Evolutionary conservation across 805 yeast species (phyloP).

Genomic region (Cyberlindnera euphorbiae): DNA sequence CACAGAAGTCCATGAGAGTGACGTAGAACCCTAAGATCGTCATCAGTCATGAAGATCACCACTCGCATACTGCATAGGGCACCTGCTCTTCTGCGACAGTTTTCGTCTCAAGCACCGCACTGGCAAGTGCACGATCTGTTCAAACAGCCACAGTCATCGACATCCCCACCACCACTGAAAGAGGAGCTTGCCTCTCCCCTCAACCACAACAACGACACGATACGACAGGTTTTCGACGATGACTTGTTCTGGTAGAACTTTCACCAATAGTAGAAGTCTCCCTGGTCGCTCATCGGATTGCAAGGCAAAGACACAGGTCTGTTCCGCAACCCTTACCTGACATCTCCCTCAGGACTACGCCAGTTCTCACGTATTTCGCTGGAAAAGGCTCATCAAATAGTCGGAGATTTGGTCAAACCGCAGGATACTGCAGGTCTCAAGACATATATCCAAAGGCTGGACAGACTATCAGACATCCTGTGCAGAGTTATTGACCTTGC

Average conservation of each 20-base stretch:
- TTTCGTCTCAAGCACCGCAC: no score
- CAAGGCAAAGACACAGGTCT: conserved; percentile 48
- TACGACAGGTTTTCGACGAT: conserved; percentile 57
- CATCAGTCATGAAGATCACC: no score
- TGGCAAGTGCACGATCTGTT: no score
- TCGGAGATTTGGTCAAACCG: conserved; percentile 48
- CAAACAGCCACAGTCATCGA: neutral
- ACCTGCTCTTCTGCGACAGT: no score
- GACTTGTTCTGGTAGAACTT: conserved; percentile 50
- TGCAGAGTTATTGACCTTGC: conserved; percentile 94
- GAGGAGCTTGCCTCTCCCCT: conserved; percentile 3
- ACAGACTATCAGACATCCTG: conserved; percentile 78
- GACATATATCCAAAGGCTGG: conserved; percentile 61
- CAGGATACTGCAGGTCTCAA: conserved; percentile 38
- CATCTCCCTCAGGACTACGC: conserved; percentile 63
- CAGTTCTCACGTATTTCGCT: conserved; percentile 65
- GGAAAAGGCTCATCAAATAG: conserved; percentile 58
- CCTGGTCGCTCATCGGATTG: conserved; percentile 10
- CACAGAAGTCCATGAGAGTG: no score
- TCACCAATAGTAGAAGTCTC: conserved; percentile 24
- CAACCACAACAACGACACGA: conserved; percentile 20
- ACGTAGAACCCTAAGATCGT: no score
- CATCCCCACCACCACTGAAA: neutral
- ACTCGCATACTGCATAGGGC: no score
- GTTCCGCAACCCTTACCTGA: conserved; percentile 67